Conservation (phyloP, 345 rosid species). For the Erucastrum elatum region DNA sequence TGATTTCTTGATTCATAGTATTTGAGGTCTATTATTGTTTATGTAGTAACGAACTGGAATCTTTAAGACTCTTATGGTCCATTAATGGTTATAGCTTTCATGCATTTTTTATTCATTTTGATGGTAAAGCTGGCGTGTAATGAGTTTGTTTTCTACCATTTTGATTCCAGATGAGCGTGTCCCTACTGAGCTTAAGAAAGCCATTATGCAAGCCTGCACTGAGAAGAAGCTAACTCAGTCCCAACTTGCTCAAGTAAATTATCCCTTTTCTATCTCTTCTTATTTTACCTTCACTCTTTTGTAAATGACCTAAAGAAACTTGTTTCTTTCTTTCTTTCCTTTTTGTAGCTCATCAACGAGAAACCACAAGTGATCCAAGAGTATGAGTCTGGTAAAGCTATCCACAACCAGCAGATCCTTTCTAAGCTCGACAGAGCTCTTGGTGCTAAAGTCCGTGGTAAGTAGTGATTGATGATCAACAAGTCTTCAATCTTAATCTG, state of each 20-base stretch:
- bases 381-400: constrained; percentile 96
- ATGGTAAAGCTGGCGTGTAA: neutral
- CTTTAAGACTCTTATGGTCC: too few species aligned
- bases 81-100: too few species aligned
- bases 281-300: neutral
- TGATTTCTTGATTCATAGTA: neutral
- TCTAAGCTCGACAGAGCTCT: constrained; percentile 93
- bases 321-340: neutral
- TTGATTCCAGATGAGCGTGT: constrained; percentile 72
- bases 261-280: neutral
- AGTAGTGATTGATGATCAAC: constrained; percentile 52
- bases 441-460: constrained; percentile 83
- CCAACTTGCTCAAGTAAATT: constrained; percentile 82
- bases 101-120: too few species aligned
- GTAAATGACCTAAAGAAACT: neutral
- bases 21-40: neutral
- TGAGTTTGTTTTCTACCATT: neutral
- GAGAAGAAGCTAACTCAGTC: constrained; percentile 95
- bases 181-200: constrained; percentile 90
- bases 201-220: constrained; percentile 81
- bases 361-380: constrained; percentile 96
- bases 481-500: neutral
- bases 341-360: constrained; percentile 77
- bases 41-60: neutral
- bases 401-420: constrained; percentile 91